phyloP scores from a whole-genome alignment of 768 basidiomycete genomes.

The Termitomyces bulborhizus region DNA sequence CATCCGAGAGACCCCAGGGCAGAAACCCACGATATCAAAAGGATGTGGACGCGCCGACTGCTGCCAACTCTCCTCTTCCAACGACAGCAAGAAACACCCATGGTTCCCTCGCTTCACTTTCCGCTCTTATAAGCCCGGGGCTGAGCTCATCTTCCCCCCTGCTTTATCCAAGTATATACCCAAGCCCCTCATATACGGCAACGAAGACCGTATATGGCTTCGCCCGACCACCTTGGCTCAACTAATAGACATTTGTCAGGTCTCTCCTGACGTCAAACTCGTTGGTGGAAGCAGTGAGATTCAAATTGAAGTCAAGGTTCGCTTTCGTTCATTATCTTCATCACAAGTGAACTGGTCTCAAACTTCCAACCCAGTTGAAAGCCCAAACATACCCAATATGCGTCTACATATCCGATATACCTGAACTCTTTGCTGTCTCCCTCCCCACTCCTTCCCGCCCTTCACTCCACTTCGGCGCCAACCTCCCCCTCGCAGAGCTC shows the following conservation, averaged over 20 bases:
- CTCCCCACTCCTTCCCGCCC: conserved; percentile 1
- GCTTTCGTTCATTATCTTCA: neutral
- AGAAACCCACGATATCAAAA: neutral
- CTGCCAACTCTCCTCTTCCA: conserved; percentile 9
- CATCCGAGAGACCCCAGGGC: neutral
- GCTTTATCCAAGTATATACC: conserved; percentile 2
- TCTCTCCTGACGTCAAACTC: conserved; percentile 4
- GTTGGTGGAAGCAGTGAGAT: conserved; percentile 14
- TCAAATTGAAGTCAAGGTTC: conserved; percentile 13
- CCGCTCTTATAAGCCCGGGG: conserved; percentile 10
- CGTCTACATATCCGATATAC: conserved; percentile 11
- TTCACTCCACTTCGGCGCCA: conserved; percentile 10
- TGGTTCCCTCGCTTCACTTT: conserved; percentile 14
- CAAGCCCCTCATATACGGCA: conserved; percentile 10
- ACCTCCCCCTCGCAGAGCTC: conserved; percentile 12
- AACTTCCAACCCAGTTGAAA: conserved; percentile 1
- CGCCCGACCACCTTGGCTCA: conserved; percentile 8
- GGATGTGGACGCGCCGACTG: conserved; percentile 14
- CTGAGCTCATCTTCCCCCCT: conserved; percentile 13
- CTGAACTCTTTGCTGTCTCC: conserved; percentile 4
- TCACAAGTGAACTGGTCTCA: neutral
- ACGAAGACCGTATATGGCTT: conserved; percentile 10
- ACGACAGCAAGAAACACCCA: conserved; percentile 4
- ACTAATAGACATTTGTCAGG: conserved; percentile 8
- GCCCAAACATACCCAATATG: conserved; percentile 12